Conservation (phyloP, 2,329 filamentous ascomycete species). For the Calonectria naviculata region DNA sequence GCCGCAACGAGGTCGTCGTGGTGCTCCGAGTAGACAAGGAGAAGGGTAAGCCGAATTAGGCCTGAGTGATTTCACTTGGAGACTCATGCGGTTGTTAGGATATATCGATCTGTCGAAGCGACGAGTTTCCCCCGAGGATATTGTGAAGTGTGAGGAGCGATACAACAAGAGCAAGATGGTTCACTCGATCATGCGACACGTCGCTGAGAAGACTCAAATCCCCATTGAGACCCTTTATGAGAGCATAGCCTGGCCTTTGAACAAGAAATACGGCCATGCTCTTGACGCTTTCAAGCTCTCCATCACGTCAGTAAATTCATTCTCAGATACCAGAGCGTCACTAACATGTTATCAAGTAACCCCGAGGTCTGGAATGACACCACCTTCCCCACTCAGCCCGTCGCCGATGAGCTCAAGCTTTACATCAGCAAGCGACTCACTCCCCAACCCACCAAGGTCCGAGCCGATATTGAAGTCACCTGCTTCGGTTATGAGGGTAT, state of each 20-base stretch:
- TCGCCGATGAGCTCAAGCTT: slow-evolving; percentile 88
- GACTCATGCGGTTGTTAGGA: slow-evolving; percentile 51
- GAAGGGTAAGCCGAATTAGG: slow-evolving; percentile 72
- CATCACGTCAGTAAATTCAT: slow-evolving; percentile 78
- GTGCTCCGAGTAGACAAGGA: slow-evolving; percentile 99
- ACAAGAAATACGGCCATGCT: slow-evolving; percentile 96
- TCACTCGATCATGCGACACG: slow-evolving; percentile 98
- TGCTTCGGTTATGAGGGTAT: slow-evolving; percentile 98
- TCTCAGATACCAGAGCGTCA: not conserved
- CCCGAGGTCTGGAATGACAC: slow-evolving; percentile 96
- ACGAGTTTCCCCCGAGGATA: slow-evolving; percentile 96
- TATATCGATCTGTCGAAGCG: slow-evolving; percentile 99
- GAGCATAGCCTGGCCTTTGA: slow-evolving; percentile 94
- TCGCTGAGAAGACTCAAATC: slow-evolving; percentile 94
- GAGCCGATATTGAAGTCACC: slow-evolving; percentile 96
- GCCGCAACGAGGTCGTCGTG: slow-evolving; percentile 97
- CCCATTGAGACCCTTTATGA: slow-evolving; percentile 97
- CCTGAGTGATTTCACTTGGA: slow-evolving; percentile 33
- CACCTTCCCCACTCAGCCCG: slow-evolving; percentile 84
- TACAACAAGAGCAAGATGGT: slow-evolving; percentile 99
- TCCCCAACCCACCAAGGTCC: slow-evolving; percentile 98
- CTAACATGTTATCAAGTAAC: slow-evolving; percentile 69
- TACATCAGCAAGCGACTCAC: slow-evolving; percentile 99
- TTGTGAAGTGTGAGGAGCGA: slow-evolving; percentile 97
- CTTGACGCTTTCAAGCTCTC: slow-evolving; percentile 99